A percentile compares a stretch with the other conserved stretches of the same genome.
These are phyloP conservation scores for Xylaria scruposa DNA, from an alignment of 495 filamentous ascomycete species.

Conservation along the genomic window DNA sequence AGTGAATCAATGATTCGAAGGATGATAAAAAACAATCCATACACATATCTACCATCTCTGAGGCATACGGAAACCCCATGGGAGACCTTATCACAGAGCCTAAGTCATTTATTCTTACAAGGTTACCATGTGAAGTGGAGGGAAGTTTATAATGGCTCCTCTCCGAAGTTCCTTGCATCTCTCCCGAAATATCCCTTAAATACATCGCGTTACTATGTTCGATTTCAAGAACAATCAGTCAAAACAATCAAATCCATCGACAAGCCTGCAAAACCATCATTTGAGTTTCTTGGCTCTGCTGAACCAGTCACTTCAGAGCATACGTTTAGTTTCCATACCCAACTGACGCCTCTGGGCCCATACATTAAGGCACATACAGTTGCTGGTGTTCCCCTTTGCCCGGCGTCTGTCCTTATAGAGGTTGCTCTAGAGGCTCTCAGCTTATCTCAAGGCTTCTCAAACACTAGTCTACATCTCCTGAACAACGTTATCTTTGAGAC, in stretches of 20 bases:
- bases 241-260: neutral
- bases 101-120: conserved; percentile 18
- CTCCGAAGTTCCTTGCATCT: conserved; percentile 16
- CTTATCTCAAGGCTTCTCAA: conserved; percentile 53
- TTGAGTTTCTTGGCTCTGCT: conserved; percentile 10
- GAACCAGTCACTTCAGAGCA: neutral
- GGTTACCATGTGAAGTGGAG: conserved; percentile 19
- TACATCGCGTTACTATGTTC: conserved; percentile 18
- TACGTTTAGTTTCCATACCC: neutral
- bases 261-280: neutral
- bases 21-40: neutral
- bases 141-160: conserved; percentile 20
- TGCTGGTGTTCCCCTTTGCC: conserved; percentile 61
- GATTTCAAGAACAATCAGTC: neutral
- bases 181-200: conserved; percentile 22
- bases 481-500: conserved; percentile 54
- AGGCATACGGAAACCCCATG: conserved; percentile 18
- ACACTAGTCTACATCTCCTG: conserved; percentile 44
- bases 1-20: conserved; percentile 13
- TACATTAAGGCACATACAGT: conserved; percentile 64
- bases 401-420: conserved; percentile 66
- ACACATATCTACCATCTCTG: conserved; percentile 22
- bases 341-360: conserved; percentile 21
- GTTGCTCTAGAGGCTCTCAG: conserved; percentile 63
- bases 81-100: conserved; percentile 15